Percentiles rank a stretch among this genome's conserved stretches.
phyloP scores from a whole-genome alignment of 2,329 filamentous ascomycete genomes.

The Onygena corvina region DNA sequence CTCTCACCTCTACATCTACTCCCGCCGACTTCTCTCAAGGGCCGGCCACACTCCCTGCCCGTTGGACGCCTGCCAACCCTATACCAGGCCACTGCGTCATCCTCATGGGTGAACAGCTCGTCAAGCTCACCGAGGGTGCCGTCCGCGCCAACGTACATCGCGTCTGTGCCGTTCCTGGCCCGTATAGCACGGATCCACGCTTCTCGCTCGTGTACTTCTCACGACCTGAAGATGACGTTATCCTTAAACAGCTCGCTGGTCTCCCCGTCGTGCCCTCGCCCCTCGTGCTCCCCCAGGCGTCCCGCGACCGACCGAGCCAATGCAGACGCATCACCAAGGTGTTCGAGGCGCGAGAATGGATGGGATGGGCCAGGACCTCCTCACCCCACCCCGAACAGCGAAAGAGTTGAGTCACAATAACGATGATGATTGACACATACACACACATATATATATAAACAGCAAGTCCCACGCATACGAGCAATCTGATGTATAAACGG shows the following conservation, averaged over 20 bases:
- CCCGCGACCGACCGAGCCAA: not conserved
- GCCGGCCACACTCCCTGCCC: not conserved
- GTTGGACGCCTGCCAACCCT: slow-evolving; percentile 11
- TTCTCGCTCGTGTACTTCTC: slow-evolving; percentile 14
- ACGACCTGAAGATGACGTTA: slow-evolving; percentile 13
- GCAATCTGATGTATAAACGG: too few relatives aligned
- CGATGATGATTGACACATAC: too few relatives aligned
- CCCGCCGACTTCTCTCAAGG: not conserved
- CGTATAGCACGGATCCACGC: not conserved
- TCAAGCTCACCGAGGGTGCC: slow-evolving; percentile 6
- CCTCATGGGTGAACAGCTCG: slow-evolving; percentile 12
- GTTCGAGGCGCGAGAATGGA: slow-evolving; percentile 4
- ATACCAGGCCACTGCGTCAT: slow-evolving; percentile 13
- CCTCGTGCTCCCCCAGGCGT: not conserved
- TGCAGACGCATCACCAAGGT: slow-evolving; percentile 1
- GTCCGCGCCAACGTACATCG: slow-evolving; percentile 12
- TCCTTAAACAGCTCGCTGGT: slow-evolving; percentile 13
- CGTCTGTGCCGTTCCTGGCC: slow-evolving; percentile 7
- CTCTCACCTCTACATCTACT: not conserved
- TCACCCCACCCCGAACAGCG: not conserved
- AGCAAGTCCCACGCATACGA: too few relatives aligned
- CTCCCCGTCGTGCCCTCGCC: slow-evolving; percentile 11
- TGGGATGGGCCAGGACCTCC: slow-evolving; percentile 2
- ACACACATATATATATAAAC: too few relatives aligned
- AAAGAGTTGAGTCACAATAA: too few relatives aligned